These are phyloP conservation scores for Penicillium sclerotiorum DNA, from an alignment of 2,329 filamentous ascomycete genomes.

Conservation along the genomic window DNA sequence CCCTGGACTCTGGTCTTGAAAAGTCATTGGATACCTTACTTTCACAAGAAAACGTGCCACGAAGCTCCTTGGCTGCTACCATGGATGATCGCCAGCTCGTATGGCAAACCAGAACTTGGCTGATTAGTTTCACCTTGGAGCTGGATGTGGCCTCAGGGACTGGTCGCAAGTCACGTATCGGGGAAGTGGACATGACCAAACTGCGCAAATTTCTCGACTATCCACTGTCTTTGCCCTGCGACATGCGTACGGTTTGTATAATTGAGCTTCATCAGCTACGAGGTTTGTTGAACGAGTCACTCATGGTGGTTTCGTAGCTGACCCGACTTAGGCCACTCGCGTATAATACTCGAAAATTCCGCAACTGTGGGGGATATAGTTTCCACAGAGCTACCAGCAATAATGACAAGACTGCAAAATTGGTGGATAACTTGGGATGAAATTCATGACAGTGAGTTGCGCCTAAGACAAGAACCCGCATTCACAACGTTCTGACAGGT, in stretches of 20 bases:
- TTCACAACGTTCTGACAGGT: not conserved
- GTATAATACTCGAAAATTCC: slow-evolving; percentile 33
- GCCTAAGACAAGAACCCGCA: not conserved
- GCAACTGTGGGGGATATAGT: slow-evolving; percentile 30
- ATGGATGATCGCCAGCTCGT: slow-evolving; percentile 39
- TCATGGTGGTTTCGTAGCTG: too few species aligned
- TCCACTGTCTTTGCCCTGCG: slow-evolving; percentile 36
- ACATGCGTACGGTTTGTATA: slow-evolving; percentile 39
- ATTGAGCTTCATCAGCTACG: slow-evolving; percentile 41
- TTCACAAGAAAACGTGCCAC: slow-evolving; percentile 32
- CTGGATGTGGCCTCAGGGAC: slow-evolving; percentile 39
- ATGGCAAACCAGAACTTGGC: slow-evolving; percentile 40
- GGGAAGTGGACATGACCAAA: slow-evolving; percentile 36
- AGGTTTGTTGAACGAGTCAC: slow-evolving; percentile 18
- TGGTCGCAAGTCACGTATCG: slow-evolving; percentile 38
- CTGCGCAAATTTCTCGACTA: slow-evolving; percentile 39
- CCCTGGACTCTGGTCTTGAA: slow-evolving; percentile 38
- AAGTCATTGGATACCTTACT: slow-evolving; percentile 38
- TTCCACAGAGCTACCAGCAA: slow-evolving; percentile 31
- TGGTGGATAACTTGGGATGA: slow-evolving; percentile 42
- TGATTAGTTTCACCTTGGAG: slow-evolving; percentile 39
- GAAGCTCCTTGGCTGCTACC: slow-evolving; percentile 37
- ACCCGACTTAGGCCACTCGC: slow-evolving; percentile 32
- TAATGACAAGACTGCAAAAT: slow-evolving; percentile 34
- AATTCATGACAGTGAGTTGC: slow-evolving; percentile 35